Evolutionary conservation across 2,329 filamentous ascomycete species (phyloP), one percentile per base, ranked within the genome.

Genomic region (Aspergillus aculeatus): DNA sequence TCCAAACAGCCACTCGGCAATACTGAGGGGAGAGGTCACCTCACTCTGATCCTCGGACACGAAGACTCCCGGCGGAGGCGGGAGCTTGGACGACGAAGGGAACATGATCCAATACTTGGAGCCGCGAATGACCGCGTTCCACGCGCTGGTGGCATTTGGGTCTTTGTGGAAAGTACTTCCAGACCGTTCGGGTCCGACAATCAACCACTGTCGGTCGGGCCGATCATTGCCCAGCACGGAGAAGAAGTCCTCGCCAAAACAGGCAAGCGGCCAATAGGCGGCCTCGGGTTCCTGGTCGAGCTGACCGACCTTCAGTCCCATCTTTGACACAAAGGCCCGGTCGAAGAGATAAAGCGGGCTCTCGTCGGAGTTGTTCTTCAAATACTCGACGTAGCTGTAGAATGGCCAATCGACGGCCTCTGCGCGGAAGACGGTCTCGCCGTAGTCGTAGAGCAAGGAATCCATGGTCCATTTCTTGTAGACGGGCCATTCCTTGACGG

Each of bases 51-150:
- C 95, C 44, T 87, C 83, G 4, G 91, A 96, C 47, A 97, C 91
- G 68, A 89, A 96, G 41, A 98, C 93, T 3, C 94, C 94, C 0
- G 94, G 94, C 6, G 95, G 92, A 3, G 87, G 82, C 0, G 87
- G 84, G 5, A 83, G 73, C 19, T 78, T 78, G 1, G 80, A 74
- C 0, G 86, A 86, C 0, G 90, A 89, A 0, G 92, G 92, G 71
- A 98, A 98, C 92, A 98, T 96, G 74, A 98, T 94, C 94, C 95
- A 98, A 81, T 98, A 98, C 73, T 98, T 98, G 35, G 89, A 86
- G 5, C 94, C 95, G 60, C 89, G 86, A 29, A 98, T 81, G 14
- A 97, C 91, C 0, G 93, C 94, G 73, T 98, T 98, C 95, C 94
- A 98, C 0, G 95, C 94, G 68, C 87, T 80, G 19, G 83, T 88